phyloP scores from a whole-genome alignment of 129 eudicot species.

The Centella asiatica region DNA sequence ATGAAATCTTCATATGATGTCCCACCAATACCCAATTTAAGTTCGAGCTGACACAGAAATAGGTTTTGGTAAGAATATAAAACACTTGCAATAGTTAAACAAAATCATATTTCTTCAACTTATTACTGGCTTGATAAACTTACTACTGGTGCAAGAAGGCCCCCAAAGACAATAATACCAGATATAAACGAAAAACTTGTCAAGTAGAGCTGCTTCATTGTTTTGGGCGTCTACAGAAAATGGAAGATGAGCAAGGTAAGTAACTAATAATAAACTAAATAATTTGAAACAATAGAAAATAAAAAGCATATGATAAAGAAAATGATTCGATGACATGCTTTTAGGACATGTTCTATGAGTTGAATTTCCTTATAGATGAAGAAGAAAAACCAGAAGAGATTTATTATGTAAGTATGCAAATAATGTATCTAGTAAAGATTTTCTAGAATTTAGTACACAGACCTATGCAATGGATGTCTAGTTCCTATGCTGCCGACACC shows the following conservation, averaged over 20 bases:
- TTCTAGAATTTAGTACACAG: no score
- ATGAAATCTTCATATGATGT: conserved; percentile 90
- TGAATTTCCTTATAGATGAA: no score
- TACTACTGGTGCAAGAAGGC: conserved; percentile 89
- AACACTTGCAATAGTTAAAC: background rate
- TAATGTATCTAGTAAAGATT: no score
- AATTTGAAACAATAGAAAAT: background rate
- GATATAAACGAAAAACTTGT: conserved; percentile 90
- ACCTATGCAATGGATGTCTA: no score
- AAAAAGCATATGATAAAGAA: background rate
- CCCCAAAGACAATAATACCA: conserved; percentile 90
- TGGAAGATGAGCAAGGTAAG: conserved; percentile 4
- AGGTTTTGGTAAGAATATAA: conserved; percentile 8
- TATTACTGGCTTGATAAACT: conserved; percentile 22
- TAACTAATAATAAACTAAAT: background rate
- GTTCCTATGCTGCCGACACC: no score
- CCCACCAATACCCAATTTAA: conserved; percentile 90
- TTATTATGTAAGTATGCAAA: no score
- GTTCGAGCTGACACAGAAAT: conserved; percentile 61
- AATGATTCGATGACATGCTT: background rate
- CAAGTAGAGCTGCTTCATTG: conserved; percentile 85
- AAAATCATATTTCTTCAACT: background rate
- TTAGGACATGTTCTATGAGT: no score
- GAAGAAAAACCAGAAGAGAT: background rate
- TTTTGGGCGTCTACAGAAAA: conserved; percentile 68